phyloP scores from a whole-genome alignment of 129 eudicot genomes.

The Apium graveolens region DNA sequence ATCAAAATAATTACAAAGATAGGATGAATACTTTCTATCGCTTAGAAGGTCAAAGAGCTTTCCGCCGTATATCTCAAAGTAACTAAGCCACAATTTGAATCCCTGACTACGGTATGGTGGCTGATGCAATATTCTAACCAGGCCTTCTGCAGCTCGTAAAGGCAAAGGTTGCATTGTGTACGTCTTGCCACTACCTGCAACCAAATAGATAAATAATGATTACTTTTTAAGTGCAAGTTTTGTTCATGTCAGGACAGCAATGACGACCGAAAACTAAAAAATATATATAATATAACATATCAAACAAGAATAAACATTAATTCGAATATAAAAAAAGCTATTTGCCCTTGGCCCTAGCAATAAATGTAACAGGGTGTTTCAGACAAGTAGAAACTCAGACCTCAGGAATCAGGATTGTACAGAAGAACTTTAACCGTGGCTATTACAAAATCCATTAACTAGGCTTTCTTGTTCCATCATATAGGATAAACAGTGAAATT shows the following conservation, averaged over 20 bases:
- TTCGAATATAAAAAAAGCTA: neutral
- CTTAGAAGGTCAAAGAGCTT: slow-evolving; percentile 83
- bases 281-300: neutral
- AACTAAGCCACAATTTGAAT: slow-evolving; percentile 91
- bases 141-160: slow-evolving; percentile 91
- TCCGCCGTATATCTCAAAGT: slow-evolving; percentile 94
- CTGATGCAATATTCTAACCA: slow-evolving; percentile 71
- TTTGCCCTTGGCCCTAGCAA: neutral
- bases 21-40: slow-evolving; percentile 56
- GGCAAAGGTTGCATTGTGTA: slow-evolving; percentile 94
- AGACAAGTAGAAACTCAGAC: neutral
- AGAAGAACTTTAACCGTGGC: neutral
- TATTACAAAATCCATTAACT: neutral
- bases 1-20: neutral
- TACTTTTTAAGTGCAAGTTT: neutral
- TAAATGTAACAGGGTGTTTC: neutral
- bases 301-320: neutral
- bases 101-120: slow-evolving; percentile 70
- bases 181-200: slow-evolving; percentile 93
- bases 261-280: neutral
- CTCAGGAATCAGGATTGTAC: neutral
- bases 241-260: neutral
- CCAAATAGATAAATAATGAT: neutral
- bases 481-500: neutral
- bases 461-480: neutral